Conservation (phyloP, 2,329 filamentous ascomycete genomes). For the Aureobasidium sp. region DNA sequence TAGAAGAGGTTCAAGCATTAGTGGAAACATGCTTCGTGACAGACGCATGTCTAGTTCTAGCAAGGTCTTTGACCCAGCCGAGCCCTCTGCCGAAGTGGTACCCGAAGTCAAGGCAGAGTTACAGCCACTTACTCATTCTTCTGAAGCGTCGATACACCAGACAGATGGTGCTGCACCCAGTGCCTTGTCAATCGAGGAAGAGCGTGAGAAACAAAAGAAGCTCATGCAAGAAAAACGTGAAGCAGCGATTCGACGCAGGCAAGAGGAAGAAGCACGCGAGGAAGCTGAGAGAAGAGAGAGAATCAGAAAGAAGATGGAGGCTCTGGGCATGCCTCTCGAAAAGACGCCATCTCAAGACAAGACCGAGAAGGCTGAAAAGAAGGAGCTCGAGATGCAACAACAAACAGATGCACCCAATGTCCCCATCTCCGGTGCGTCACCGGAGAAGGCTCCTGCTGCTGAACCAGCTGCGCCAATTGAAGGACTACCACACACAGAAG, state of each 20-base stretch:
- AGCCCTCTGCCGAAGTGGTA: slow-evolving; percentile 17
- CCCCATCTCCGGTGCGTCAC: slow-evolving; percentile 15
- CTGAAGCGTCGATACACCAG: slow-evolving; percentile 12
- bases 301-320: slow-evolving; percentile 64
- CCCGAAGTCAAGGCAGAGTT: slow-evolving; percentile 20
- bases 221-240: slow-evolving; percentile 66
- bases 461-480: slow-evolving; percentile 17
- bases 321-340: slow-evolving; percentile 51
- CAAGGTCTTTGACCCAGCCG: slow-evolving; percentile 30
- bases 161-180: slow-evolving; percentile 17
- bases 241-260: slow-evolving; percentile 56
- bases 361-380: slow-evolving; percentile 13
- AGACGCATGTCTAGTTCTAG: slow-evolving; percentile 55
- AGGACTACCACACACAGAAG: slow-evolving; percentile 10
- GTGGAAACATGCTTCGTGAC: slow-evolving; percentile 59
- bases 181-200: slow-evolving; percentile 15
- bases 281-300: slow-evolving; percentile 65
- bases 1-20: slow-evolving; percentile 81
- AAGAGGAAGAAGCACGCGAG: slow-evolving; percentile 63
- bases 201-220: slow-evolving; percentile 17
- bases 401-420: neutral
- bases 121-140: slow-evolving; percentile 25
- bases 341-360: slow-evolving; percentile 15
- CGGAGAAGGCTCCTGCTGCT: slow-evolving; percentile 16
- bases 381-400: slow-evolving; percentile 3